Conservation (phyloP, 441 rosid species). For the Pelargonium cotyledonis region DNA sequence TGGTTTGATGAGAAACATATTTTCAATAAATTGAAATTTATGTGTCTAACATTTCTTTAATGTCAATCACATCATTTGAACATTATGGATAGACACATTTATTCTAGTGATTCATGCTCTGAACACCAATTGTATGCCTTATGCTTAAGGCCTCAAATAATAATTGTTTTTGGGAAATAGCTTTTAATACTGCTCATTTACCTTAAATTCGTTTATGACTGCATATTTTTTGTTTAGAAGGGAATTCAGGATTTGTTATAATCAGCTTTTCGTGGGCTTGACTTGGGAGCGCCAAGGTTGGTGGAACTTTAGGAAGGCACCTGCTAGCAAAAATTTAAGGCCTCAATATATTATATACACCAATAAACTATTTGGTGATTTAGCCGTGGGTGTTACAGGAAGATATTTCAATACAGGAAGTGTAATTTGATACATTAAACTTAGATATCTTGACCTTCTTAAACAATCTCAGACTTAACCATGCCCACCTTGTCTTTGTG, state of each 20-base stretch:
- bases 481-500: neutral
- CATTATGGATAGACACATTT: neutral
- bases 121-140: neutral
- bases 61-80: neutral
- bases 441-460: neutral
- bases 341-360: no score
- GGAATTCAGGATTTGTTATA: neutral
- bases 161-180: neutral
- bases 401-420: neutral
- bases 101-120: slow-evolving; percentile 2
- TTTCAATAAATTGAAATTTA: neutral
- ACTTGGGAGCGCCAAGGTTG: neutral
- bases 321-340: neutral
- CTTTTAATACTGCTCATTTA: neutral
- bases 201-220: neutral
- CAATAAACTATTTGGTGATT: neutral
- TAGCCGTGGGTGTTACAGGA: neutral
- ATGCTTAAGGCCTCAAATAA: neutral
- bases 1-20: neutral
- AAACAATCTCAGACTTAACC: neutral
- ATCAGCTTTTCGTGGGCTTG: neutral
- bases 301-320: neutral
- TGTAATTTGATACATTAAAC: neutral
- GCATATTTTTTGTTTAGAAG: neutral
- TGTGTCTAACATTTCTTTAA: neutral